Base-by-base conservation (phyloP, 331 rosid genomes). In the Malus hybrid region DNA sequence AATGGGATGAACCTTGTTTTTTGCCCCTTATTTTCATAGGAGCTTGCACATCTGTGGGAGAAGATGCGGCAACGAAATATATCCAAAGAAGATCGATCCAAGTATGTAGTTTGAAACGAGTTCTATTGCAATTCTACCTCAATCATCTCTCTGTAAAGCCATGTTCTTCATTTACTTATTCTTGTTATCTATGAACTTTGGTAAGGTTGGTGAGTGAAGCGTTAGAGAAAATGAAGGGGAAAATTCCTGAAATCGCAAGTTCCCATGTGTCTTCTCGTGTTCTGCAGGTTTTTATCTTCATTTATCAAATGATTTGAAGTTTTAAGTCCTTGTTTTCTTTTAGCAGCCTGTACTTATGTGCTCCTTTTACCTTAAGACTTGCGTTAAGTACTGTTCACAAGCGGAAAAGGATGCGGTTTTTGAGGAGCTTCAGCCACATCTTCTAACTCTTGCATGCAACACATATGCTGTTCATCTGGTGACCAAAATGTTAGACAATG, bases 191-290 rank as follows among this genome's bases (percentile, higher is more conserved):
- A 42, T 27, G 67, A 39, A 79, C 44, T 44, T 19, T 80, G 66
- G 57, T 74, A 77, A 93, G 99, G 84, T 65, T 89, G 84, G 87
- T 95, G 54, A 85, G 87, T 72, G 95, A 90, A 87, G 99, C 97
- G 33, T 28, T 95, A 50, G 76, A 84, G 77, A 92, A 90, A 82
- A 92, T 95, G 99, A 92, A 92, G 91, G 97, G 97, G 77, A 92
- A 95, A 86, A 90, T 95, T 87, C 84, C 82, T 74, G 99, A 95
- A 87, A 95, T 95, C 72, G 93, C 90, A 13, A 87, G 99, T 71
- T 92, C 97, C 68, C 97, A 95, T 54, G 85, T 95, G 68, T 87
- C 97, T 66, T 95, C 99, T 29, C 96, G 99, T 73, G 90, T 95
- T 74, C 93, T 95, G 63, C 99, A 95, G 96, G 99, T 90, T 65